Evolutionary conservation across 345 rosid genomes (phyloP).

Genomic region (Heritiera littoralis): DNA sequence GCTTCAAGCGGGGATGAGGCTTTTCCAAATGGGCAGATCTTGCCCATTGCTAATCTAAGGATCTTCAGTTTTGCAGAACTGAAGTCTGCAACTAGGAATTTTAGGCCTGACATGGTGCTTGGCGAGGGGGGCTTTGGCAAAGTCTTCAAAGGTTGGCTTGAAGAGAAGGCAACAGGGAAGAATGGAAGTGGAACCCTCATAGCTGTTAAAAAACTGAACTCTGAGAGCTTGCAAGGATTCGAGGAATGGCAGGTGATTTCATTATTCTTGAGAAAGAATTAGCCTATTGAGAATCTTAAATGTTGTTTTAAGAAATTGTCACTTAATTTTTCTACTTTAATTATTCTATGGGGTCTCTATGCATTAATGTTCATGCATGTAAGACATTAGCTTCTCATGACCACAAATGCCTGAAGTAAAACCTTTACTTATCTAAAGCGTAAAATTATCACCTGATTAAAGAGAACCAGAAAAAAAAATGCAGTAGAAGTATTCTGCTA

Average conservation of each 20-base stretch:
- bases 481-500: background rate
- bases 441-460: background rate
- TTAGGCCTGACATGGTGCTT: conserved; percentile 68
- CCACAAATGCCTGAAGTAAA: background rate
- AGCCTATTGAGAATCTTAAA: background rate
- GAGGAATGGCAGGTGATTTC: conserved; percentile 90
- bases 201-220: conserved; percentile 83
- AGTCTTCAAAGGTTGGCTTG: conserved; percentile 95
- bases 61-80: conserved; percentile 66
- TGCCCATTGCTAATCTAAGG: conserved; percentile 65
- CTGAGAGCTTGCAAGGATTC: conserved; percentile 83
- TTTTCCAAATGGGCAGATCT: conserved; percentile 62
- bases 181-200: conserved; percentile 57
- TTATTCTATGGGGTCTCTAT: background rate
- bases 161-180: conserved; percentile 57
- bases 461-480: background rate
- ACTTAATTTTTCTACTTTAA: background rate
- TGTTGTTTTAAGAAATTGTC: background rate
- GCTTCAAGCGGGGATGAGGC: conserved; percentile 60
- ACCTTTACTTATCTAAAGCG: background rate
- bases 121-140: conserved; percentile 95
- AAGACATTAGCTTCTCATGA: background rate
- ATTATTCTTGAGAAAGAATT: conserved; percentile 15
- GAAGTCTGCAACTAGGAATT: conserved; percentile 67
- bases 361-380: background rate